A percentile compares a stretch with the other conserved stretches of the same genome.
Conservation (phyloP, 1,284 basidiomycete species). For the Cryptococcus sp. region DNA sequence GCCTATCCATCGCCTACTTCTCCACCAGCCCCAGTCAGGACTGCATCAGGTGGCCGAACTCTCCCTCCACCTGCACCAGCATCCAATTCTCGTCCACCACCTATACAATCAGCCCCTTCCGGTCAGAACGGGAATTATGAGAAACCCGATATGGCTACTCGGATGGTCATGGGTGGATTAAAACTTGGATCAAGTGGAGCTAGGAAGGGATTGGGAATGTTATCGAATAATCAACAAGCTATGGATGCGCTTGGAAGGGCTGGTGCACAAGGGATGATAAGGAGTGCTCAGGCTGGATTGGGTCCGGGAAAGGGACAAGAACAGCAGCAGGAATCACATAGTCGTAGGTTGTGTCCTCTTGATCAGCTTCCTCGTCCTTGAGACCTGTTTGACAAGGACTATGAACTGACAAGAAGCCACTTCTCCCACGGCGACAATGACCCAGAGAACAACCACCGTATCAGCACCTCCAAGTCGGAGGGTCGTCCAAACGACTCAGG, state of each 20-base stretch:
- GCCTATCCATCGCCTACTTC: not conserved
- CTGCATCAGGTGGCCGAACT: not conserved
- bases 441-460: not conserved
- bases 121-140: conserved; percentile 4
- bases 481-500: not conserved
- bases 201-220: conserved; percentile 16
- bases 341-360: not conserved
- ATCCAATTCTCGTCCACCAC: not conserved
- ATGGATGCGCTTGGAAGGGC: conserved; percentile 29
- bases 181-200: conserved; percentile 23
- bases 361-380: not conserved
- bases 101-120: not conserved
- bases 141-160: conserved; percentile 23
- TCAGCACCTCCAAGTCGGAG: not conserved
- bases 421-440: not conserved
- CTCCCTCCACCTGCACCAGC: conserved; percentile 3
- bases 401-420: not conserved
- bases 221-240: conserved; percentile 23
- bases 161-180: conserved; percentile 23
- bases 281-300: conserved; percentile 16
- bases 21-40: not conserved
- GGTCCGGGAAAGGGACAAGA: conserved; percentile 4
- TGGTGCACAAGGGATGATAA: conserved; percentile 23
- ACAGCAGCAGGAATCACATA: not conserved
- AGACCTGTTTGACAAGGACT: too few species aligned